These are phyloP conservation scores for Microdochium trichocladiopsis DNA, from an alignment of 2,329 filamentous ascomycete genomes.

Conservation along the genomic window DNA sequence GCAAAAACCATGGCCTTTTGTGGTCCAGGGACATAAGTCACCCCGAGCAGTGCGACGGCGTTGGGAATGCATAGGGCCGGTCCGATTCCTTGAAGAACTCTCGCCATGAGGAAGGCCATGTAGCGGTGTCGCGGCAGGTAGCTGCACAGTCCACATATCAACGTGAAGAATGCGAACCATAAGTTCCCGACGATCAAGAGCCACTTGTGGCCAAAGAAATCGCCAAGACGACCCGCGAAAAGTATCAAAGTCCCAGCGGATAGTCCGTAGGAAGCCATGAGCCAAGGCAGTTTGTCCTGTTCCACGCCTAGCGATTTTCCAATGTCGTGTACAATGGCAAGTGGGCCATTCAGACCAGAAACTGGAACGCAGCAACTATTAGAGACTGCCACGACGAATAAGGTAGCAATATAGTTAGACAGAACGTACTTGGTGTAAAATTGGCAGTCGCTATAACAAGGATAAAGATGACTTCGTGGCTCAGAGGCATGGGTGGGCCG, in stretches of 20 bases:
- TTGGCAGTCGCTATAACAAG: slow-evolving; percentile 18
- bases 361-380: too few species aligned
- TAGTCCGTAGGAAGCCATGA: slow-evolving; percentile 38
- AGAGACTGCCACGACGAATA: slow-evolving; percentile 3
- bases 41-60: slow-evolving; percentile 43
- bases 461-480: slow-evolving; percentile 18
- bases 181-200: slow-evolving; percentile 39
- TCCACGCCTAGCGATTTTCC: slow-evolving; percentile 30
- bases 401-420: background rate
- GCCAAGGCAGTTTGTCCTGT: slow-evolving; percentile 35
- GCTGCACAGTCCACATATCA: slow-evolving; percentile 33
- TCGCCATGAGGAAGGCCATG: slow-evolving; percentile 29
- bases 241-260: slow-evolving; percentile 44
- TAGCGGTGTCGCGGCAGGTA: slow-evolving; percentile 21
- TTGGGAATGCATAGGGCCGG: slow-evolving; percentile 47
- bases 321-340: slow-evolving; percentile 33
- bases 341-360: slow-evolving; percentile 18
- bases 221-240: slow-evolving; percentile 38
- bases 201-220: slow-evolving; percentile 40
- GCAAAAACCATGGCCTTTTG: slow-evolving; percentile 23
- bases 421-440: slow-evolving; percentile 18
- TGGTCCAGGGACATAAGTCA: slow-evolving; percentile 31
- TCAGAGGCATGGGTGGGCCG: slow-evolving; percentile 15
- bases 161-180: slow-evolving; percentile 41
- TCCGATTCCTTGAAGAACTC: slow-evolving; percentile 40